Conservation (phyloP, 768 basidiomycete genomes). For the Clitopilus passeckerianus region DNA sequence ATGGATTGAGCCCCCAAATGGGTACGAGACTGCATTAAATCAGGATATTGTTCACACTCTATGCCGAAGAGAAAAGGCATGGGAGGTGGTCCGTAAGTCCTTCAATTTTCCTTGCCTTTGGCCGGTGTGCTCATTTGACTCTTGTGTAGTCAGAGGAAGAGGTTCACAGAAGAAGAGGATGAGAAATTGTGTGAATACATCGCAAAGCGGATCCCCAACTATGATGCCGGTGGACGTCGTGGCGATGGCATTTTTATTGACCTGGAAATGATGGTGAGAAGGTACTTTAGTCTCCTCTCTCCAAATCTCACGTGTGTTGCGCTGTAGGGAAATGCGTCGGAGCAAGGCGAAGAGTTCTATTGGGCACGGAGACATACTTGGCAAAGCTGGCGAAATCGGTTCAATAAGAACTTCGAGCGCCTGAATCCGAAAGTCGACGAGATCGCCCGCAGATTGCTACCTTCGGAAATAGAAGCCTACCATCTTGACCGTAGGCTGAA, state of each 20-base stretch:
- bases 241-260: slow-evolving; percentile 28
- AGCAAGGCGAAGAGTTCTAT: background rate
- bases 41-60: background rate
- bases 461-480: slow-evolving; percentile 21
- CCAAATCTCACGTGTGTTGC: background rate
- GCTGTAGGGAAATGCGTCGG: background rate
- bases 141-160: slow-evolving; percentile 12
- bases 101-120: background rate
- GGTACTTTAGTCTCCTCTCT: background rate
- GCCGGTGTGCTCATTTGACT: background rate
- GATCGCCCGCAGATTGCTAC: slow-evolving; percentile 17
- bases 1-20: background rate
- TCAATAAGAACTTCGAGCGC: slow-evolving; percentile 29
- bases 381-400: slow-evolving; percentile 44
- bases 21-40: background rate
- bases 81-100: background rate
- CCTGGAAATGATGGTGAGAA: slow-evolving; percentile 22
- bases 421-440: slow-evolving; percentile 31
- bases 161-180: slow-evolving; percentile 35
- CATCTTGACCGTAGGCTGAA: slow-evolving; percentile 14
- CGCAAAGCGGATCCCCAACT: slow-evolving; percentile 28
- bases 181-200: slow-evolving; percentile 29
- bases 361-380: slow-evolving; percentile 41
- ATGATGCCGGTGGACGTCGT: slow-evolving; percentile 30
- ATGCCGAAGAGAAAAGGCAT: background rate